Conservation (phyloP, 805 yeast species). For the Suhomyces tanzawaensis region DNA sequence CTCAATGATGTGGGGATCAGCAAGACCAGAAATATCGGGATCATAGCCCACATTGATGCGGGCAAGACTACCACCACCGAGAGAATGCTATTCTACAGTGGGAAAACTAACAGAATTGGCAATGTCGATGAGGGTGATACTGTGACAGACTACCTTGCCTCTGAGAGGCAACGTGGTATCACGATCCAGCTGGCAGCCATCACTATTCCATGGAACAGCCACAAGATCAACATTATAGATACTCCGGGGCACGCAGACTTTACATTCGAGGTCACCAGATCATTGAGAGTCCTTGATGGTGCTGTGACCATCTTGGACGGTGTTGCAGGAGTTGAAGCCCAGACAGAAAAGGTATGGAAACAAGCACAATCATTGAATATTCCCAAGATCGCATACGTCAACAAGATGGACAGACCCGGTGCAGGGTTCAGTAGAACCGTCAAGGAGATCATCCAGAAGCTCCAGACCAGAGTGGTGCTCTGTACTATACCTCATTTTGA, state of each 20-base stretch:
- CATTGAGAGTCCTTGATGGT: slow-evolving; percentile 90
- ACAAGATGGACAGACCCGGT: slow-evolving; percentile 96
- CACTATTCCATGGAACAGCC: slow-evolving; percentile 78
- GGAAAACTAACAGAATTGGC: slow-evolving; percentile 76
- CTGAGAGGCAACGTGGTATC: slow-evolving; percentile 90
- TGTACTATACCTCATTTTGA: slow-evolving; percentile 76
- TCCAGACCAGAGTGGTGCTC: slow-evolving; percentile 70
- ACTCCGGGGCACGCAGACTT: slow-evolving; percentile 99
- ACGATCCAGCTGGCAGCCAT: slow-evolving; percentile 97
- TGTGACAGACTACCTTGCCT: slow-evolving; percentile 86
- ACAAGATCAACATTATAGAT: slow-evolving; percentile 82
- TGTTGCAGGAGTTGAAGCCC: slow-evolving; percentile 98
- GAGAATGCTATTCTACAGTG: slow-evolving; percentile 87
- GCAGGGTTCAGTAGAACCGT: slow-evolving; percentile 93
- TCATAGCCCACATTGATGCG: slow-evolving; percentile 98
- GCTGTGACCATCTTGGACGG: slow-evolving; percentile 91
- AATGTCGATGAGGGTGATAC: slow-evolving; percentile 97
- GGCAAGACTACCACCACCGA: slow-evolving; percentile 98
- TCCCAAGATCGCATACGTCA: slow-evolving; percentile 78
- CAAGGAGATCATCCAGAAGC: slow-evolving; percentile 71
- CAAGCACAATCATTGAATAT: slow-evolving; percentile 68
- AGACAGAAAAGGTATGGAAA: slow-evolving; percentile 95
- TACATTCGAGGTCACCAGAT: slow-evolving; percentile 87
- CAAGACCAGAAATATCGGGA: slow-evolving; percentile 80
- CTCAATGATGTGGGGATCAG: slow-evolving; percentile 28